These are phyloP conservation scores for Closterium sp. DNA, from an alignment of 139 green algal species.

Conservation along the genomic window DNA sequence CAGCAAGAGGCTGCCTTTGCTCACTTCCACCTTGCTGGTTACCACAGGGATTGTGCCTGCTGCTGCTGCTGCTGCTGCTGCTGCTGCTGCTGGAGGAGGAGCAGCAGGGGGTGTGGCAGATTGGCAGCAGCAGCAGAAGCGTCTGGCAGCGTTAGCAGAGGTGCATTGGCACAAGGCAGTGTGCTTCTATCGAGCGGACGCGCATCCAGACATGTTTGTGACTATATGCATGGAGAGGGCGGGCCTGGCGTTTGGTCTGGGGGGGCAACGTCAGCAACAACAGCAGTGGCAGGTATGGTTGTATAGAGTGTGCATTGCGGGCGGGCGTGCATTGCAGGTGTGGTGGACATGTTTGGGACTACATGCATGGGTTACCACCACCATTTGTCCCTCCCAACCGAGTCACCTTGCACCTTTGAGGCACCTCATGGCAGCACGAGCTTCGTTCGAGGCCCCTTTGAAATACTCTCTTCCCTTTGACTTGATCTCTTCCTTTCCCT, in stretches of 20 bases:
- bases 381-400: too few species aligned
- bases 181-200: constrained; percentile 17
- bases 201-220: constrained; percentile 40
- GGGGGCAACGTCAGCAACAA: not conserved
- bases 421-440: too few species aligned
- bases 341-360: too few species aligned
- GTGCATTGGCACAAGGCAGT: constrained; percentile 42
- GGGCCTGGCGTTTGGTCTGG: not conserved
- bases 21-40: constrained; percentile 22
- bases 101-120: not conserved
- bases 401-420: too few species aligned
- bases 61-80: not conserved
- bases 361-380: too few species aligned
- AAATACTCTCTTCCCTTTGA: too few species aligned
- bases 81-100: not conserved
- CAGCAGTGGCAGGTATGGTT: not conserved
- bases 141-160: constrained; percentile 23
- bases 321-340: too few species aligned
- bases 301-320: too few species aligned
- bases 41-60: constrained; percentile 29
- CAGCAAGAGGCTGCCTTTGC: constrained; percentile 38
- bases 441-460: too few species aligned
- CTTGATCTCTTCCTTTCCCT: too few species aligned
- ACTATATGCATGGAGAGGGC: constrained; percentile 36
- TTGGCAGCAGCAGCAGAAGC: constrained; percentile 32